A percentile compares a stretch with the other conserved stretches of the same genome.
Conservation (phyloP, 495 filamentous ascomycete species). For the Astrocystis sublimbata region DNA sequence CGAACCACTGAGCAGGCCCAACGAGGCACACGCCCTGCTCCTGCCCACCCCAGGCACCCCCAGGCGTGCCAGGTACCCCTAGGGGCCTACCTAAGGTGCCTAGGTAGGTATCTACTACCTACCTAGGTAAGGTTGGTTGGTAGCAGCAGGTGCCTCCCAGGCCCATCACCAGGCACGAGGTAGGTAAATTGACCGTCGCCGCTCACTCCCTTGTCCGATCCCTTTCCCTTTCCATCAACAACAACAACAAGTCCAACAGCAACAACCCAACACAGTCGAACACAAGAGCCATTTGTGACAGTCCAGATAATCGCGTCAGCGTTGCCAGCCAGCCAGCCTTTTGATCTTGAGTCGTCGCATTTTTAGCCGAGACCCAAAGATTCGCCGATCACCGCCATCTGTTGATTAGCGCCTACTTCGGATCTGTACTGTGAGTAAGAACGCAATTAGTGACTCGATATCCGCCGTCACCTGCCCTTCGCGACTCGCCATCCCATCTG, state of each 20-base stretch:
- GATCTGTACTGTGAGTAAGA: conserved; percentile 29
- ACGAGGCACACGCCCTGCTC: conserved; percentile 13
- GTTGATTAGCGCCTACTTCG: conserved; percentile 33
- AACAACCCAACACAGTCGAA: conserved; percentile 40
- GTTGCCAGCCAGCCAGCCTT: conserved; percentile 40
- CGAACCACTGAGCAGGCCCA: conserved; percentile 16
- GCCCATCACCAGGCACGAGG: conserved; percentile 2
- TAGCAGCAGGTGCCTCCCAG: too few species aligned
- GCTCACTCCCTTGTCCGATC: conserved; percentile 26
- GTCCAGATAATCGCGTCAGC: conserved; percentile 55
- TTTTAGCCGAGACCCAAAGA: conserved; percentile 35
- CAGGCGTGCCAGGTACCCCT: too few species aligned
- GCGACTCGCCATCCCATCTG: conserved; percentile 8
- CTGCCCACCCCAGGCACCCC: not conserved
- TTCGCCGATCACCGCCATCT: conserved; percentile 40
- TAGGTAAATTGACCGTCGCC: conserved; percentile 20
- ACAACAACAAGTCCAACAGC: conserved; percentile 40
- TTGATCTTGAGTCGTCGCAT: conserved; percentile 37
- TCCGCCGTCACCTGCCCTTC: conserved; percentile 11
- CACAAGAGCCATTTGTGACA: conserved; percentile 55
- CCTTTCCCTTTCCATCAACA: conserved; percentile 43
- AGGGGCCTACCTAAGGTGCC: too few species aligned
- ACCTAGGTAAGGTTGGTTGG: too few species aligned
- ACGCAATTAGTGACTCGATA: conserved; percentile 43
- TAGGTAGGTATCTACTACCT: too few species aligned